Conservation (phyloP, 371 early-diverging fungal genomes). For the Cokeromyces recurvatus region DNA sequence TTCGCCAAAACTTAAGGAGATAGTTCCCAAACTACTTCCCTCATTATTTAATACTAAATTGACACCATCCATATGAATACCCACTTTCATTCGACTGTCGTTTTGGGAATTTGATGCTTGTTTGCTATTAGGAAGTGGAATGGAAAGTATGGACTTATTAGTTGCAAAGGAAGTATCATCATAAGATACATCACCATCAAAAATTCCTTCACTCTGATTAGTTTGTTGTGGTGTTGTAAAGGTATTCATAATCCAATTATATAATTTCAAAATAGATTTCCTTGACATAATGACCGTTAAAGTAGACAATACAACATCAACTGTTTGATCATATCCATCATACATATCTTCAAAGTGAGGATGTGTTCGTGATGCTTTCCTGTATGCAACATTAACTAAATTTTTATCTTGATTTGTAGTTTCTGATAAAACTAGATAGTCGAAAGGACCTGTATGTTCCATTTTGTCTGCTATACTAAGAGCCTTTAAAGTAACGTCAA, state of each 20-base stretch:
- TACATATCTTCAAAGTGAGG: slow-evolving; percentile 55
- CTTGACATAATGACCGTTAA: slow-evolving; percentile 68
- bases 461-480: slow-evolving; percentile 60
- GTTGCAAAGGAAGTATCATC: no score
- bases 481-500: slow-evolving; percentile 57
- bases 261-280: slow-evolving; percentile 63
- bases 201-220: neutral
- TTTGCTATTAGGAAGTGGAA: no score
- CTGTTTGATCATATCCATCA: slow-evolving; percentile 62
- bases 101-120: neutral
- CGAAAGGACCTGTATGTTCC: slow-evolving; percentile 45
- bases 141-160: neutral
- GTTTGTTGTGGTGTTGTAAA: slow-evolving; percentile 42
- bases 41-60: slow-evolving; percentile 64
- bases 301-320: slow-evolving; percentile 67
- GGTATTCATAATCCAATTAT: slow-evolving; percentile 75
- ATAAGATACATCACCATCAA: slow-evolving; percentile 2
- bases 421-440: slow-evolving; percentile 62
- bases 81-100: slow-evolving; percentile 50
- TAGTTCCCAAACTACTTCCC: slow-evolving; percentile 55
- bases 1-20: slow-evolving; percentile 55
- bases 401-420: slow-evolving; percentile 28
- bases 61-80: slow-evolving; percentile 60
- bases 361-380: slow-evolving; percentile 49
- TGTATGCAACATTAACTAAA: slow-evolving; percentile 60